These are phyloP conservation scores for Colletotrichum eremochloae DNA, from an alignment of 2,329 filamentous ascomycete species.

Conservation along the genomic window DNA sequence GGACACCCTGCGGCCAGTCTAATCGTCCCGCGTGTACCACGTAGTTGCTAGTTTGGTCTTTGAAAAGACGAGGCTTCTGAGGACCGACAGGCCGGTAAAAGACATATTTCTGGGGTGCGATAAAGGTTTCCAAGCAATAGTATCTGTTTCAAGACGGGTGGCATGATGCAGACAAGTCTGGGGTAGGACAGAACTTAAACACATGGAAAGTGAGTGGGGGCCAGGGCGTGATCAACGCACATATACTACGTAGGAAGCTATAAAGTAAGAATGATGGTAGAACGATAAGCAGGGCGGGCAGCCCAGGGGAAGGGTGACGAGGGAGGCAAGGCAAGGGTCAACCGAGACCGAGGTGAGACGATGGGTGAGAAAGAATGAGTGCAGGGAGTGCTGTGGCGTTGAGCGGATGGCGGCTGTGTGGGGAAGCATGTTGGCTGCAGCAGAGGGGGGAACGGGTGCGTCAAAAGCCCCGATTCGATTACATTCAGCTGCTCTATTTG, in stretches of 20 bases:
- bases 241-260: background rate
- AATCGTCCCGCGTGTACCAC: background rate
- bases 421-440: conserved; percentile 15
- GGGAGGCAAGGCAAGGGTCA: conserved; percentile 3
- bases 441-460: conserved; percentile 7
- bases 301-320: background rate
- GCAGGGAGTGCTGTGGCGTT: conserved; percentile 17
- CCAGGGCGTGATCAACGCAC: background rate
- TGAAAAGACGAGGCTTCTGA: background rate
- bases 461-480: background rate
- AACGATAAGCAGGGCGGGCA: background rate
- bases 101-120: background rate
- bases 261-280: background rate
- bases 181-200: background rate
- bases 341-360: conserved; percentile 20
- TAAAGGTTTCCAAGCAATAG: too few relatives aligned
- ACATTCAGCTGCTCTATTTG: background rate
- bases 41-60: background rate
- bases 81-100: background rate
- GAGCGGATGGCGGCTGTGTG: conserved; percentile 13
- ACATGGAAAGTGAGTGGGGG: background rate
- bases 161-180: background rate
- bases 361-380: background rate
- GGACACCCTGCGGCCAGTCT: background rate
- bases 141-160: conserved; percentile 6